Conservation (phyloP, 208 protist species). For the Acanthamoeba quina region DNA sequence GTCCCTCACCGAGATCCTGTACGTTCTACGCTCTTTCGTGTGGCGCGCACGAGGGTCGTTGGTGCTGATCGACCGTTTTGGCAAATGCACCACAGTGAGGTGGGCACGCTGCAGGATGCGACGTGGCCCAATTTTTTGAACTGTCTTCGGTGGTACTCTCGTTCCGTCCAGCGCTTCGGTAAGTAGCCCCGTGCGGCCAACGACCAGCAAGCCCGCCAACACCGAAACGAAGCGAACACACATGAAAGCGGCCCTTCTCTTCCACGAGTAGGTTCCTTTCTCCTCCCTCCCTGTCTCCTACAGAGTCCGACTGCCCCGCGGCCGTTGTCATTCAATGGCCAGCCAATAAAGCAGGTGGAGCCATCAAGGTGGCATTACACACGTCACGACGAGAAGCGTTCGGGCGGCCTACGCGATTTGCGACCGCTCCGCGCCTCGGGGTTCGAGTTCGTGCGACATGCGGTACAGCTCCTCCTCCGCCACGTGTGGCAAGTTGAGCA, state of each 20-base stretch:
- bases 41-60: too few relatives aligned
- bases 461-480: constrained; percentile 20
- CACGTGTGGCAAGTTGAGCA: constrained; percentile 41
- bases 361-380: background rate
- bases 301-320: too few relatives aligned
- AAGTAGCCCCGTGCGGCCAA: background rate
- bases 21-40: background rate
- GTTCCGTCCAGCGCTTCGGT: background rate
- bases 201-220: background rate
- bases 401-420: background rate
- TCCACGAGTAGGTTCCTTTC: background rate
- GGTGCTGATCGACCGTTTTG: background rate
- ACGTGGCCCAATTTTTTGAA: constrained; percentile 49
- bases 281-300: background rate
- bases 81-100: background rate
- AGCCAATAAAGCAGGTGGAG: background rate
- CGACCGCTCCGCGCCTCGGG: background rate
- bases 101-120: constrained; percentile 12
- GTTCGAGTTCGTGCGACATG: constrained; percentile 26
- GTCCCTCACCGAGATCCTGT: background rate
- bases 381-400: background rate
- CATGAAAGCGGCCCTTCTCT: too few relatives aligned
- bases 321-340: too few relatives aligned
- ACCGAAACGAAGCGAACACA: too few relatives aligned
- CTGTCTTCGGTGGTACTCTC: background rate